A percentile compares a stretch with the other conserved stretches of the same genome.
Conservation (phyloP, 1,284 basidiomycete genomes). For the Kwoniella shivajii region DNA sequence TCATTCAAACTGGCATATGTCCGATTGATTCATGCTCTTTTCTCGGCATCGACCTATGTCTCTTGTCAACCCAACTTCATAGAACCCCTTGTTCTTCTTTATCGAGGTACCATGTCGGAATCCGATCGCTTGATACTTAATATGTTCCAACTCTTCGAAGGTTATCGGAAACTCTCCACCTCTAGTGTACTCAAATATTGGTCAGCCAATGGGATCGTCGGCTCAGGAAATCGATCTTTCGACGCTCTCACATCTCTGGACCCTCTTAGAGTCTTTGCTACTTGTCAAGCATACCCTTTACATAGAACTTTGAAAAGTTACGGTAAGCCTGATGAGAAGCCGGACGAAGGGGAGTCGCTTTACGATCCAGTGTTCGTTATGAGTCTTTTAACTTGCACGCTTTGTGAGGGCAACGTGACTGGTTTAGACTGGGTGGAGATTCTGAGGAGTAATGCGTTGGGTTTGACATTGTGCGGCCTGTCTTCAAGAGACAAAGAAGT, state of each 20-base stretch:
- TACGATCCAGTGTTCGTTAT: constrained; percentile 85
- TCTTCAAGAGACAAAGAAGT: constrained; percentile 67
- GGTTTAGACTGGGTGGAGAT: constrained; percentile 80
- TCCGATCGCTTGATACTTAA: constrained; percentile 69
- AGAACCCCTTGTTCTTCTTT: constrained; percentile 71
- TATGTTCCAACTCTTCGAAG: constrained; percentile 78
- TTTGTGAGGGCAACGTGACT: constrained; percentile 63
- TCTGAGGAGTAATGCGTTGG: constrained; percentile 76
- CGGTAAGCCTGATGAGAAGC: constrained; percentile 3
- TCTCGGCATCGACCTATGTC: constrained; percentile 71
- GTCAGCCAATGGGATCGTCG: constrained; percentile 58
- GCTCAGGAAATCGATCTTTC: constrained; percentile 57
- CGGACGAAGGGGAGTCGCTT: constrained; percentile 51
- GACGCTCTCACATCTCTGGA: constrained; percentile 74
- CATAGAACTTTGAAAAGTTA: constrained; percentile 19
- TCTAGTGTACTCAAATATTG: constrained; percentile 65
- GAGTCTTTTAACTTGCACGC: constrained; percentile 66
- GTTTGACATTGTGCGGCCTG: constrained; percentile 71
- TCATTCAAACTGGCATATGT: constrained; percentile 61
- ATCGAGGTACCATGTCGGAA: constrained; percentile 67
- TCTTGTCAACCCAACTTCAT: constrained; percentile 81
- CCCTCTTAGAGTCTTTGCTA: constrained; percentile 67
- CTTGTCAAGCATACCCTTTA: constrained; percentile 71
- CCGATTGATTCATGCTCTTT: constrained; percentile 65
- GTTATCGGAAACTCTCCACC: constrained; percentile 67